Evolutionary conservation across 2,329 filamentous ascomycete species (phyloP).

Genomic region (Venturia asperata): DNA sequence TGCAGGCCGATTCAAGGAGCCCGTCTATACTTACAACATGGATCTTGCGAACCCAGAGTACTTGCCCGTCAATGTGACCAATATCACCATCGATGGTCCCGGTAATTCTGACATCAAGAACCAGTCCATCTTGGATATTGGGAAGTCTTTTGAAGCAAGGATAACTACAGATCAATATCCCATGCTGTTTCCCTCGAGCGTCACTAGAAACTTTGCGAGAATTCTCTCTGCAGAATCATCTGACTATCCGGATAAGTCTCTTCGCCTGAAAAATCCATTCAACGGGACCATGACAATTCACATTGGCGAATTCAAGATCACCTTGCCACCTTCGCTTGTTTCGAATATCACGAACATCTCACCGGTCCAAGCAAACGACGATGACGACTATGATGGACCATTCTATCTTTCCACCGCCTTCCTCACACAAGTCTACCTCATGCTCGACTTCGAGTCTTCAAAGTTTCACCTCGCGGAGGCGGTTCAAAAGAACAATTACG

Average conservation of each 20-base stretch:
- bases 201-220: constrained; percentile 36
- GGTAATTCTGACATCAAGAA: constrained; percentile 21
- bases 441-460: constrained; percentile 36
- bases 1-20: constrained; percentile 36
- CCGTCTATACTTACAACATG: constrained; percentile 30
- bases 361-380: constrained; percentile 22
- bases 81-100: constrained; percentile 33
- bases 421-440: constrained; percentile 39
- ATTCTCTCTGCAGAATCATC: constrained; percentile 28
- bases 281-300: constrained; percentile 36
- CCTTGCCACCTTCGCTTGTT: constrained; percentile 34
- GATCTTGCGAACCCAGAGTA: constrained; percentile 29
- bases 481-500: constrained; percentile 34
- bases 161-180: constrained; percentile 39
- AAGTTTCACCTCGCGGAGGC: constrained; percentile 38
- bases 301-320: constrained; percentile 36
- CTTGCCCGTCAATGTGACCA: constrained; percentile 35
- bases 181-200: constrained; percentile 34
- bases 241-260: constrained; percentile 30
- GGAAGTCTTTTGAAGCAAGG: constrained; percentile 34
- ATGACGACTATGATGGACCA: constrained; percentile 25
- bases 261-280: constrained; percentile 33
- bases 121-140: constrained; percentile 19
- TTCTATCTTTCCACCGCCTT: constrained; percentile 37
- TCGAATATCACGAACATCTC: constrained; percentile 27